phyloP scores from a whole-genome alignment of 805 yeast genomes.

The Blastobotrys attinorum region DNA sequence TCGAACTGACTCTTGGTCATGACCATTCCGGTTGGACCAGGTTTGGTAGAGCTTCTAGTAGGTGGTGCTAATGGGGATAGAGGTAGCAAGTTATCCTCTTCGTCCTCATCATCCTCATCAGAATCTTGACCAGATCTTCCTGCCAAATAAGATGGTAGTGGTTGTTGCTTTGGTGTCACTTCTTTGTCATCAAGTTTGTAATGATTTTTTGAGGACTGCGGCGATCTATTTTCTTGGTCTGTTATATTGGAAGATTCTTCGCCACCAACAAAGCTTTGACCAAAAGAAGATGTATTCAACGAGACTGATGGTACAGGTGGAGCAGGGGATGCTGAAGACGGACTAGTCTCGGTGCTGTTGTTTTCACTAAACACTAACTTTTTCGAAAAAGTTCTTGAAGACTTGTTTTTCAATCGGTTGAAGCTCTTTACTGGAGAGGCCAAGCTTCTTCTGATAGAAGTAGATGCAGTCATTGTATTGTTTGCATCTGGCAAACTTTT shows the following conservation, averaged over 20 bases:
- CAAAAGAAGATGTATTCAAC: not conserved
- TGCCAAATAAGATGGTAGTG: not conserved
- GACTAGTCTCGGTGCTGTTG: not conserved
- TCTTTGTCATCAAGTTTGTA: too few relatives aligned
- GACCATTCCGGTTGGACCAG: conserved; percentile 10
- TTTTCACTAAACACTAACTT: conserved; percentile 12
- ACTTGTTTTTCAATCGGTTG: conserved; percentile 9
- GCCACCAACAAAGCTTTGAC: not conserved
- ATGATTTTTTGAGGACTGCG: not conserved
- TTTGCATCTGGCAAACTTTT: not conserved
- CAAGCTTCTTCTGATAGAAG: conserved; percentile 1
- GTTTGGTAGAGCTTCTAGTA: conserved; percentile 6
- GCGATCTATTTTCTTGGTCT: not conserved
- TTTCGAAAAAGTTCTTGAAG: conserved; percentile 17
- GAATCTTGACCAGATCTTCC: not conserved
- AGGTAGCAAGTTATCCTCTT: conserved; percentile 16
- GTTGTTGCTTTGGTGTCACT: not conserved
- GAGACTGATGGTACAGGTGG: not conserved
- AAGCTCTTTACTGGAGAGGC: conserved; percentile 7
- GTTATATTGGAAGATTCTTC: not conserved
- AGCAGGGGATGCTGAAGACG: too few relatives aligned
- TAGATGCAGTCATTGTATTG: not conserved
- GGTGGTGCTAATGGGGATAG: conserved; percentile 9
- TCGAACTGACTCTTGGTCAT: conserved; percentile 27
- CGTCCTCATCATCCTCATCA: conserved; percentile 11